phyloP scores from a whole-genome alignment of 2,329 filamentous ascomycete genomes.

The Trichoderma sp. region DNA sequence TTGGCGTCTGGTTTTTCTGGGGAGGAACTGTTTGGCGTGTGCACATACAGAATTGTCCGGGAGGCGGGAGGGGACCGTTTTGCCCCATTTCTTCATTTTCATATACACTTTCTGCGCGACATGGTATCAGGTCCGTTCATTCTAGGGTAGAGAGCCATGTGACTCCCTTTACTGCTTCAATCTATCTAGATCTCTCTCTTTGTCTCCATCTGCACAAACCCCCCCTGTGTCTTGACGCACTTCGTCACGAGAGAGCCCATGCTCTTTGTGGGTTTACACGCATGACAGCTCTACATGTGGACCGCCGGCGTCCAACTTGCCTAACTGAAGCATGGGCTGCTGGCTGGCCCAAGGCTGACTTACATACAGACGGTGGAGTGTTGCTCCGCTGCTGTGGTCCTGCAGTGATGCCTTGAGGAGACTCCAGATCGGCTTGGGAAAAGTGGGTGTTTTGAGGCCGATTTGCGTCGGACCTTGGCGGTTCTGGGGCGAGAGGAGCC shows the following conservation, averaged over 20 bases:
- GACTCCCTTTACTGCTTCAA: constrained; percentile 3
- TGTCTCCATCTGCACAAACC: background rate
- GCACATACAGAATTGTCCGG: constrained; percentile 5
- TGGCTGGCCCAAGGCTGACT: background rate
- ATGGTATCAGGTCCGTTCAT: background rate
- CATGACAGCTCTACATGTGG: background rate
- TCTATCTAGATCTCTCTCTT: background rate
- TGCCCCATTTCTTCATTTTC: constrained; percentile 2
- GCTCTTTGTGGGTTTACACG: background rate
- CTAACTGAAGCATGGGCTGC: constrained; percentile 3
- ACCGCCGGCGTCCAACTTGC: background rate
- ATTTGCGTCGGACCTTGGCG: background rate
- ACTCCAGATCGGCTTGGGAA: background rate
- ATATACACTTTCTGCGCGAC: background rate
- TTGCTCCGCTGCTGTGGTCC: background rate
- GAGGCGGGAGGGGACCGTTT: background rate
- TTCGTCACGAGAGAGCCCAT: background rate
- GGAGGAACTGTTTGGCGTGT: background rate
- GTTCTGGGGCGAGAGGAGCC: background rate
- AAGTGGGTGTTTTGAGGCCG: background rate
- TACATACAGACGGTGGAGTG: constrained; percentile 9
- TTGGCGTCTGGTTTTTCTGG: constrained; percentile 20
- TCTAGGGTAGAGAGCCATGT: constrained; percentile 3
- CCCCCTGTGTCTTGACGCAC: constrained; percentile 11
- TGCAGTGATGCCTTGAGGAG: background rate